Evolutionary conservation across 192 early-diverging fungal genomes (phyloP).

Genomic region (Entomortierella beljakovae): DNA sequence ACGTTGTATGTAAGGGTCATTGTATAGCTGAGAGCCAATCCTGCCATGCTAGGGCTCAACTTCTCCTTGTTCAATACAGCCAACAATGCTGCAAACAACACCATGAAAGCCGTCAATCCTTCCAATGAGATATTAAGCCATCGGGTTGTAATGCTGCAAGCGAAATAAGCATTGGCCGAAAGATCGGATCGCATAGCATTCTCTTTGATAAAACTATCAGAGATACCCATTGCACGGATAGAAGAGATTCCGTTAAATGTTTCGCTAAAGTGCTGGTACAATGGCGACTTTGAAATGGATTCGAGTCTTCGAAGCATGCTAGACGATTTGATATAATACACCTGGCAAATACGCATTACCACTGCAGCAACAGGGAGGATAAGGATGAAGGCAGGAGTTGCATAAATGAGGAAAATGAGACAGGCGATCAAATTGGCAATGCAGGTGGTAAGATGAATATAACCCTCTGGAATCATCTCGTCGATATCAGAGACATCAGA

Average conservation of each 20-base stretch:
- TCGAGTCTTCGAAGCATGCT: conserved; percentile 89
- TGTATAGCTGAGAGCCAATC: conserved; percentile 83
- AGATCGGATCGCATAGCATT: conserved; percentile 63
- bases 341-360: conserved; percentile 68
- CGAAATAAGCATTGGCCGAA: conserved; percentile 53
- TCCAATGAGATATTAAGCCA: conserved; percentile 85
- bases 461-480: conserved; percentile 61
- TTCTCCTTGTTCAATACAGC: conserved; percentile 57
- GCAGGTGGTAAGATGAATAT: conserved; percentile 52
- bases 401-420: conserved; percentile 65
- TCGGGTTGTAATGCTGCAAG: conserved; percentile 62
- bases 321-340: conserved; percentile 77
- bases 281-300: conserved; percentile 73
- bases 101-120: conserved; percentile 70
- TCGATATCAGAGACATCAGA: conserved; percentile 87
- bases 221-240: conserved; percentile 82
- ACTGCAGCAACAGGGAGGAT: conserved; percentile 62
- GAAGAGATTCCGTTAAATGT: conserved; percentile 79
- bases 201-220: conserved; percentile 67
- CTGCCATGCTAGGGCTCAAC: conserved; percentile 86
- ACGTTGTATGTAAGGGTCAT: conserved; percentile 77
- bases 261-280: conserved; percentile 77
- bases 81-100: conserved; percentile 68
- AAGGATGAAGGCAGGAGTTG: conserved; percentile 77
- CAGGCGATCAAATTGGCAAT: conserved; percentile 65